A percentile compares a stretch with the other conserved stretches of the same genome.
These are phyloP conservation scores for Gryganskiella cystojenkinii DNA, from an alignment of 192 early-diverging fungal genomes.

Conservation along the genomic window DNA sequence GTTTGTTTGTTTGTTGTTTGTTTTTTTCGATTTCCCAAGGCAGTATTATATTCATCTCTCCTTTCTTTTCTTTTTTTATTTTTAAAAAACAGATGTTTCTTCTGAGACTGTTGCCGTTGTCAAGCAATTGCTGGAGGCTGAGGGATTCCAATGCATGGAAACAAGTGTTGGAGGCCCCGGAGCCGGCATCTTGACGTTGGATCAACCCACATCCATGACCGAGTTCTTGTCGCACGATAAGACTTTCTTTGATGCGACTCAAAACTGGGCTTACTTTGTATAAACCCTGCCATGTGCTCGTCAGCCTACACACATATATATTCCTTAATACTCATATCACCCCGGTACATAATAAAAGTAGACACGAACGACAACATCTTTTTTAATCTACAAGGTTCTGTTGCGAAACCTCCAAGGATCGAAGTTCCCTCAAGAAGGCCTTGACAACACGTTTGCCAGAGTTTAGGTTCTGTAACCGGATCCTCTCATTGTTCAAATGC, in stretches of 20 bases:
- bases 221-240: constrained; percentile 41
- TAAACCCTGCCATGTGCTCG: constrained; percentile 5
- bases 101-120: constrained; percentile 56
- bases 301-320: too few species aligned
- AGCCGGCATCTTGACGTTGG: constrained; percentile 52
- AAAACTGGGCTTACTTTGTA: constrained; percentile 41
- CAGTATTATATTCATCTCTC: not conserved
- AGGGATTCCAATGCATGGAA: constrained; percentile 79
- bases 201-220: constrained; percentile 16
- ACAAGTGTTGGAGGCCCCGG: constrained; percentile 78
- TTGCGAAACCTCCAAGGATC: constrained; percentile 16
- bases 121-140: constrained; percentile 57
- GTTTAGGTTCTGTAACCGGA: constrained; percentile 73
- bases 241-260: constrained; percentile 14
- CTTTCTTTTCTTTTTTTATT: not conserved
- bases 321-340: too few species aligned
- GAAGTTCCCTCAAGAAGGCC: constrained; percentile 51
- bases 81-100: constrained; percentile 40
- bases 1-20: not conserved
- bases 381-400: not conserved
- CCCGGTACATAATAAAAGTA: too few species aligned
- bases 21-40: not conserved
- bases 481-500: constrained; percentile 82
- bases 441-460: constrained; percentile 74
- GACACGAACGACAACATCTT: not conserved